A percentile compares a stretch with the other conserved stretches of the same genome.
Conservation (phyloP, 169 alveolate genomes). For the Eimeria necatrix region DNA sequence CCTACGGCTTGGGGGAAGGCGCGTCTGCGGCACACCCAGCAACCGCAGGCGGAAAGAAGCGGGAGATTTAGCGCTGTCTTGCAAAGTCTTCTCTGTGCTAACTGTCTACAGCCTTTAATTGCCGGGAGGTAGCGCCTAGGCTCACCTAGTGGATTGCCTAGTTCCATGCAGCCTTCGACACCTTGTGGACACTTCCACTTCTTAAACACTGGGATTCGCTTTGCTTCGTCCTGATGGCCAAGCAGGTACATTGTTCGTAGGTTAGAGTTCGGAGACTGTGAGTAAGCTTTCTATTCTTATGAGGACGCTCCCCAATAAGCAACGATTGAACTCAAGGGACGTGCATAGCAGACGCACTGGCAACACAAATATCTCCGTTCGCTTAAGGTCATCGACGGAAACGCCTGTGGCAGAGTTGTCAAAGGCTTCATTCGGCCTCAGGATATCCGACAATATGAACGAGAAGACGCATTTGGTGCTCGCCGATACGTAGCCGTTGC, state of each 20-base stretch:
- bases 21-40: constrained; percentile 64
- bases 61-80: no score
- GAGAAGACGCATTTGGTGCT: constrained; percentile 75
- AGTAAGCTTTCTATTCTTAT: no score
- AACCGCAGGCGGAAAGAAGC: not conserved
- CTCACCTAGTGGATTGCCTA: constrained; percentile 78
- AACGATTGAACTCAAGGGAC: not conserved
- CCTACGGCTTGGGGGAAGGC: constrained; percentile 71
- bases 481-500: constrained; percentile 77
- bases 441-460: constrained; percentile 68
- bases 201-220: constrained; percentile 71
- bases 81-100: no score
- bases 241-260: not conserved
- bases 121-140: not conserved
- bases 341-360: constrained; percentile 48
- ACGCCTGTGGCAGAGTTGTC: constrained; percentile 78
- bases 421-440: constrained; percentile 39
- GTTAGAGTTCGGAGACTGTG: not conserved
- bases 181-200: constrained; percentile 75
- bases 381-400: constrained; percentile 25
- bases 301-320: no score
- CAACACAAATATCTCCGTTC: constrained; percentile 64
- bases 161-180: constrained; percentile 69
- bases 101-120: no score
- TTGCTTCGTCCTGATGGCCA: constrained; percentile 71